Percentiles rank a stretch among this genome's conserved stretches.
phyloP scores from a whole-genome alignment of 306 rosid species.

The Astragalus glycyphyllos region DNA sequence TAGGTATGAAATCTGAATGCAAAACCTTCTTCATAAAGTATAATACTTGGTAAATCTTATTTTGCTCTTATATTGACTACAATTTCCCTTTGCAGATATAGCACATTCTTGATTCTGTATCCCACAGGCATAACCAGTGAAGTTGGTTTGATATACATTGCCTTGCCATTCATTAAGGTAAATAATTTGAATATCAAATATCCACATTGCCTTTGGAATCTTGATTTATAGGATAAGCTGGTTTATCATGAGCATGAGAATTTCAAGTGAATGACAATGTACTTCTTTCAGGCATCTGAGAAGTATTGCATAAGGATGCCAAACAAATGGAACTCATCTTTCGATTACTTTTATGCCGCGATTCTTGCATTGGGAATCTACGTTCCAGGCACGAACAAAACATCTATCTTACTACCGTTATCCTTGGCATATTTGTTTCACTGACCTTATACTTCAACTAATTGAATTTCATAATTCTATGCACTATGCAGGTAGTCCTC shows the following conservation, averaged over 20 bases:
- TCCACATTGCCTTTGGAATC: slow-evolving; percentile 12
- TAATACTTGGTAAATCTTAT: not conserved
- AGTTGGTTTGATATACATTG: slow-evolving; percentile 69
- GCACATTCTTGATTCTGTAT: slow-evolving; percentile 70
- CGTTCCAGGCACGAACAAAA: slow-evolving; percentile 67
- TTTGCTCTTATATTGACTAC: slow-evolving; percentile 27
- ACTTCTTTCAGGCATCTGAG: slow-evolving; percentile 68
- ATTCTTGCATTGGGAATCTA: slow-evolving; percentile 59
- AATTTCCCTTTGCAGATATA: slow-evolving; percentile 61
- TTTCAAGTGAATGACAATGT: slow-evolving; percentile 21
- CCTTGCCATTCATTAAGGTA: slow-evolving; percentile 81
- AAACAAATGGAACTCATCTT: slow-evolving; percentile 77
- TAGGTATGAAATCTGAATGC: slow-evolving; percentile 55
- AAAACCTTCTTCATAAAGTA: slow-evolving; percentile 6
- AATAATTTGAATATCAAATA: slow-evolving; percentile 5
- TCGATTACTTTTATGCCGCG: slow-evolving; percentile 63
- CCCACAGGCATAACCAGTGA: slow-evolving; percentile 73
- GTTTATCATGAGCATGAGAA: slow-evolving; percentile 28
- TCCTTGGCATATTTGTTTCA: slow-evolving; percentile 3
- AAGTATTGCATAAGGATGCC: slow-evolving; percentile 87
- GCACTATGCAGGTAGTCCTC: slow-evolving; percentile 82
- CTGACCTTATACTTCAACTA: slow-evolving; percentile 19
- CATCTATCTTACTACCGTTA: slow-evolving; percentile 14
- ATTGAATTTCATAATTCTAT: slow-evolving; percentile 36
- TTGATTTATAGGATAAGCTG: slow-evolving; percentile 5